phyloP scores from a whole-genome alignment of 225 moss, liverwort and hornwort species.

The Pleurozium schreberi region DNA sequence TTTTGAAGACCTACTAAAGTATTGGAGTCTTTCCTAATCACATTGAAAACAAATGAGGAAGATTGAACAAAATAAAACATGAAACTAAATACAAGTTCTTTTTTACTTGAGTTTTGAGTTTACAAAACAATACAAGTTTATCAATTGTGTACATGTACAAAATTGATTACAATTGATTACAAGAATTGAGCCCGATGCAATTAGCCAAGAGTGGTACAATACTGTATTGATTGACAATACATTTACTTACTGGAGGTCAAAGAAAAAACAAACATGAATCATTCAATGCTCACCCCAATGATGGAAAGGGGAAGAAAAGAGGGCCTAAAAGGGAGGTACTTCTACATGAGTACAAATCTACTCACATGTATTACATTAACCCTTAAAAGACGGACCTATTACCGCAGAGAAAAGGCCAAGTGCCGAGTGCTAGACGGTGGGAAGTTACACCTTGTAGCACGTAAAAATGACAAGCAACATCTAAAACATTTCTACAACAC shows the following conservation, averaged over 20 bases:
- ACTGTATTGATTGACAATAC: background rate
- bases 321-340: background rate
- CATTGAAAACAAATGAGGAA: background rate
- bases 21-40: background rate
- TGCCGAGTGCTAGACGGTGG: too few relatives aligned
- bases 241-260: background rate
- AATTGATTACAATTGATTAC: background rate
- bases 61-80: background rate
- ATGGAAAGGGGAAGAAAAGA: background rate
- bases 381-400: too few relatives aligned
- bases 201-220: background rate
- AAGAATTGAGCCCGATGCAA: background rate
- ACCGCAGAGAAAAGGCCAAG: too few relatives aligned
- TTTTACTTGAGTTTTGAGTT: background rate
- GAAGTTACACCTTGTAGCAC: too few relatives aligned
- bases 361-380: too few relatives aligned
- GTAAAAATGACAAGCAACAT: too few relatives aligned
- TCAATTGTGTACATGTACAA: background rate
- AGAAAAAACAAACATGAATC: background rate
- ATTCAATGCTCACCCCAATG: background rate
- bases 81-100: fast-evolving
- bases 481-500: too few relatives aligned
- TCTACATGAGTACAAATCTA: background rate
- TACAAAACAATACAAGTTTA: background rate
- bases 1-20: background rate